Evolutionary conservation across 1,284 basidiomycete genomes (phyloP).

Genomic region (Puccinia hordei): DNA sequence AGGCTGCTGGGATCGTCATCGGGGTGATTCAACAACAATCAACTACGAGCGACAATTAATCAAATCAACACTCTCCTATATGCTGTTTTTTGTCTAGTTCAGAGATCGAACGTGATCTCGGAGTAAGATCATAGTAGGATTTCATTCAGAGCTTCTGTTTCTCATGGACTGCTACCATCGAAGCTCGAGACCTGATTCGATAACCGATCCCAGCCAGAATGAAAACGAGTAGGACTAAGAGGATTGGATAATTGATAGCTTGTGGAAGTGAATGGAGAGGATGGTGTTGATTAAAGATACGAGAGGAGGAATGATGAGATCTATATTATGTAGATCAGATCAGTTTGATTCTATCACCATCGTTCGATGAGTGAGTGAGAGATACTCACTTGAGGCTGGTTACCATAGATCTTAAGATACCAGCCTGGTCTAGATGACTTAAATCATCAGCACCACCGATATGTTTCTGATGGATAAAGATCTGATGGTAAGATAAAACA

Average conservation of each 20-base stretch:
- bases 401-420: not conserved
- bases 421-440: not conserved
- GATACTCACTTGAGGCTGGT: not conserved
- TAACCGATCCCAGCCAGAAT: not conserved
- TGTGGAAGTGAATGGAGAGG: not conserved
- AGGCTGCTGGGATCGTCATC: constrained; percentile 2
- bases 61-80: no score
- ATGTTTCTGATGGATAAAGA: constrained; percentile 44
- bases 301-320: not conserved
- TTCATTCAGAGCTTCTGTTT: constrained; percentile 4
- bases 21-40: not conserved
- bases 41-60: not conserved
- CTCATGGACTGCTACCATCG: not conserved
- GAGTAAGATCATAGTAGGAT: no score
- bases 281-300: not conserved
- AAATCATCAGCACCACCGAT: constrained; percentile 38
- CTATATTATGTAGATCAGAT: no score
- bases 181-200: not conserved
- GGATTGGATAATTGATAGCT: not conserved
- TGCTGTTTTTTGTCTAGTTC: no score
- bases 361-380: not conserved
- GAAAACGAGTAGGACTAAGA: not conserved
- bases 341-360: not conserved
- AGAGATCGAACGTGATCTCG: no score
- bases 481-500: no score